Percentiles rank a stretch among this genome's conserved stretches.
These are phyloP conservation scores for Rhynchosporium secalis DNA, from an alignment of 2,329 filamentous ascomycete genomes.

Conservation along the genomic window DNA sequence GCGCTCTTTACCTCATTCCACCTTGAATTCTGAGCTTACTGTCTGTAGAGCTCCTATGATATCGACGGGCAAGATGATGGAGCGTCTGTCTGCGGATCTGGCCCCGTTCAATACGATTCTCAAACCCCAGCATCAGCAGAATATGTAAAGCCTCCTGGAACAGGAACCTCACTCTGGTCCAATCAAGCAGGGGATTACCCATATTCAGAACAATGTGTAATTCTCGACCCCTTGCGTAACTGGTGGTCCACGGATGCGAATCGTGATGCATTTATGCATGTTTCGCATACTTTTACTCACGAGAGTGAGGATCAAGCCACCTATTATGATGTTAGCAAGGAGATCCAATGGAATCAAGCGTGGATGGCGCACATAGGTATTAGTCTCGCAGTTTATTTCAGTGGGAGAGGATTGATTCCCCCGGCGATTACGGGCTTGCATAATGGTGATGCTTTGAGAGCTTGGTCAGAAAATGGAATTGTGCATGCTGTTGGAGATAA, in stretches of 20 bases:
- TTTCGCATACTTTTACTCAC: slow-evolving; percentile 63
- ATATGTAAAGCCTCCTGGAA: slow-evolving; percentile 49
- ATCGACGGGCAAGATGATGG: not conserved
- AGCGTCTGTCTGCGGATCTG: slow-evolving; percentile 12
- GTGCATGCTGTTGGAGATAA: slow-evolving; percentile 61
- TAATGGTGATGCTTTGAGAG: slow-evolving; percentile 60
- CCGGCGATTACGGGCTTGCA: slow-evolving; percentile 63
- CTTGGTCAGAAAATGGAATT: slow-evolving; percentile 59
- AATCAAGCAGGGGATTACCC: slow-evolving; percentile 31
- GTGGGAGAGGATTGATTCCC: slow-evolving; percentile 55
- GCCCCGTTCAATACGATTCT: slow-evolving; percentile 45
- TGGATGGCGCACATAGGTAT: slow-evolving; percentile 56
- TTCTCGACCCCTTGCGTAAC: slow-evolving; percentile 49
- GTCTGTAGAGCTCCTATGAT: not conserved
- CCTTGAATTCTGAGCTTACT: not conserved
- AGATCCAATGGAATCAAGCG: slow-evolving; percentile 59
- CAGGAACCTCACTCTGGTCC: slow-evolving; percentile 49
- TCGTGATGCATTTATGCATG: slow-evolving; percentile 53
- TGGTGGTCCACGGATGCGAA: slow-evolving; percentile 51
- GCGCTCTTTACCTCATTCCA: not conserved
- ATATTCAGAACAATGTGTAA: slow-evolving; percentile 43
- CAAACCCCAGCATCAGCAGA: slow-evolving; percentile 46
- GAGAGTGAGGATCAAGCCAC: slow-evolving; percentile 58
- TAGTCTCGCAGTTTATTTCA: slow-evolving; percentile 48
- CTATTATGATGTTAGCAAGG: slow-evolving; percentile 54